Percentiles rank a stretch among this genome's conserved stretches.
Evolutionary conservation across 352 stramenopile species (phyloP).

Genomic region (Phytopythium montanum): DNA sequence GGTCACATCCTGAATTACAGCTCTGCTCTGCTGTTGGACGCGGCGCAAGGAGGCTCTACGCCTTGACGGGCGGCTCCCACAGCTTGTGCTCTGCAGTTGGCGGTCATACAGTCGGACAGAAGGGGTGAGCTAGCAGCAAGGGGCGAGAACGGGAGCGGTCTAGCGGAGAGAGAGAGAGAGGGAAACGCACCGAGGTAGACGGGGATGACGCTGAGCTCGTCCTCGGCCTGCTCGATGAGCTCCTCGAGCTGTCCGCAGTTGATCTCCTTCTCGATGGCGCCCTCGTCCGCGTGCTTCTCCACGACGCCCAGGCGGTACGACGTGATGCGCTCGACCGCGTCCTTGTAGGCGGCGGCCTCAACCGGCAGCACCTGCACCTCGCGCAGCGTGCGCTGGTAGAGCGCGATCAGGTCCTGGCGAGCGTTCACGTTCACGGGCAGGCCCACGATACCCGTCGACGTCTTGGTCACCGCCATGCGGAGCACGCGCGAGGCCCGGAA

Average conservation of each 20-base stretch:
- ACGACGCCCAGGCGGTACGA: conserved; percentile 81
- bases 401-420: conserved; percentile 77
- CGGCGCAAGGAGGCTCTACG: conserved; percentile 14
- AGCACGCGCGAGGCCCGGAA: conserved; percentile 74
- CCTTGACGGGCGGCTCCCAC: conserved; percentile 72
- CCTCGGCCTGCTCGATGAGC: conserved; percentile 84
- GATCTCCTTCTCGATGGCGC: conserved; percentile 79
- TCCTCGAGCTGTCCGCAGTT: conserved; percentile 88
- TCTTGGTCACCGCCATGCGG: conserved; percentile 86
- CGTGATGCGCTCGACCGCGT: conserved; percentile 81
- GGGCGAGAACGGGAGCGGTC: conserved; percentile 2
- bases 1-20: neutral
- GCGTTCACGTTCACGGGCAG: conserved; percentile 82
- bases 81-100: conserved; percentile 69
- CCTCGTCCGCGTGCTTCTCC: conserved; percentile 71
- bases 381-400: conserved; percentile 82
- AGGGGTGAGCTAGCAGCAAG: conserved; percentile 3
- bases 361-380: conserved; percentile 72
- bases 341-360: conserved; percentile 69
- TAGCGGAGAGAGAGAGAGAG: conserved; percentile 18
- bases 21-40: neutral
- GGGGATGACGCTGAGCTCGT: conserved; percentile 82
- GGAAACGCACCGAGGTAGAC: conserved; percentile 74
- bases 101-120: conserved; percentile 1
- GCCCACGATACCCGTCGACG: conserved; percentile 81